These are phyloP conservation scores for Jimgerdemannia flammicorona DNA, from an alignment of 192 early-diverging fungal genomes.

Conservation along the genomic window DNA sequence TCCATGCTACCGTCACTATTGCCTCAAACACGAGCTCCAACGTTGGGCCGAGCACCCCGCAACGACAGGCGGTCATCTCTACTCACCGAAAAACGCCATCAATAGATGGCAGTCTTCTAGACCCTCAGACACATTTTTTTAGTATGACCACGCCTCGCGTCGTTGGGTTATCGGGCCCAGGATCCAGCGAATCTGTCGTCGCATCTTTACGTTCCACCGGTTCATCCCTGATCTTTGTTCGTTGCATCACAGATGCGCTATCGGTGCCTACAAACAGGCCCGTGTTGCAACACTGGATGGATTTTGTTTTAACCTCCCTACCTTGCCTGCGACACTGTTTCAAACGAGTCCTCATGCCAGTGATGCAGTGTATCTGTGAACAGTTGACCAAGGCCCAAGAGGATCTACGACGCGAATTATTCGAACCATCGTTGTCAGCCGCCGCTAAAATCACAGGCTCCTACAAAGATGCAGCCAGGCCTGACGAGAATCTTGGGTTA, in stretches of 20 bases:
- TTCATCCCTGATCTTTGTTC: background rate
- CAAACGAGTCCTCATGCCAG: conserved; percentile 53
- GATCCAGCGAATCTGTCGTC: background rate
- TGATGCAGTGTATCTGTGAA: conserved; percentile 58
- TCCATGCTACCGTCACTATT: conserved; percentile 48
- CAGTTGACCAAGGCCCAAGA: conserved; percentile 42
- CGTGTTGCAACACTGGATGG: conserved; percentile 72
- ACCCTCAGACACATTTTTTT: background rate
- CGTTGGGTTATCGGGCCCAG: background rate
- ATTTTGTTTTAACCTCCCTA: conserved; percentile 62
- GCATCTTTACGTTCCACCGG: background rate
- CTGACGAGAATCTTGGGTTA: background rate
- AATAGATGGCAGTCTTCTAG: background rate
- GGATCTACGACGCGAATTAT: background rate
- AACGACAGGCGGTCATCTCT: background rate
- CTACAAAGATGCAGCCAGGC: background rate
- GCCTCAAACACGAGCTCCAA: conserved; percentile 14
- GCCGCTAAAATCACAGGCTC: background rate
- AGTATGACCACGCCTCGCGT: background rate
- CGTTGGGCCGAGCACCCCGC: background rate
- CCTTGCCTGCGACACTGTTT: conserved; percentile 61
- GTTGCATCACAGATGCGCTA: conserved; percentile 50
- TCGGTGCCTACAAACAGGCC: conserved; percentile 56
- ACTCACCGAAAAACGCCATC: background rate
- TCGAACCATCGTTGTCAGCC: background rate